Percentiles rank a stretch among this genome's conserved stretches.
These are phyloP conservation scores for Umbilicus rupestris DNA, from an alignment of 164 flowering plant species.

Conservation along the genomic window DNA sequence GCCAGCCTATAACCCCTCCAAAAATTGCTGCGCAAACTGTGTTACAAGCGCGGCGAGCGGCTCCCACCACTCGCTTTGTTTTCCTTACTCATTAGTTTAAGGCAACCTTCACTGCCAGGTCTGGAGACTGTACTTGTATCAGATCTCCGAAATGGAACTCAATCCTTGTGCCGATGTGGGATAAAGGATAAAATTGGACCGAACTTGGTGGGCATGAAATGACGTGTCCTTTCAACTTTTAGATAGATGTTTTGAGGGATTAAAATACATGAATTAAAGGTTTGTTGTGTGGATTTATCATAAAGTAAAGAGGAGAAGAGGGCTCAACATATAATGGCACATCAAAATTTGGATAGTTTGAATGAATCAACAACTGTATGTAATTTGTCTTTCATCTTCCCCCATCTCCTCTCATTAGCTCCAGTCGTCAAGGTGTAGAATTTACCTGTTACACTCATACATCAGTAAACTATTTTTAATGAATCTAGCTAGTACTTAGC, in stretches of 20 bases:
- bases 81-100: constrained; percentile 99
- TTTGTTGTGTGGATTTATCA: too few relatives aligned
- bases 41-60: constrained; percentile 42
- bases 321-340: too few relatives aligned
- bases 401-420: constrained; percentile 94
- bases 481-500: background rate
- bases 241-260: too few relatives aligned
- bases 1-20: constrained; percentile 98
- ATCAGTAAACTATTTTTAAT: too few relatives aligned
- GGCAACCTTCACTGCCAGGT: constrained; percentile 27
- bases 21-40: constrained; percentile 58
- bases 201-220: too few relatives aligned
- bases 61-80: constrained; percentile 68
- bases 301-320: too few relatives aligned
- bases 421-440: constrained; percentile 93
- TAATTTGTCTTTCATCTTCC: constrained; percentile 86
- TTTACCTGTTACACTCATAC: constrained; percentile 60
- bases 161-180: background rate
- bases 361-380: constrained; percentile 73
- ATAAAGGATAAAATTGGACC: too few relatives aligned
- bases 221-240: too few relatives aligned
- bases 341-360: constrained; percentile 44
- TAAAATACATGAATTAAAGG: too few relatives aligned
- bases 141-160: background rate
- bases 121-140: background rate